phyloP scores from a whole-genome alignment of 78 protist genomes.

The Dictyostelium purpureum region DNA sequence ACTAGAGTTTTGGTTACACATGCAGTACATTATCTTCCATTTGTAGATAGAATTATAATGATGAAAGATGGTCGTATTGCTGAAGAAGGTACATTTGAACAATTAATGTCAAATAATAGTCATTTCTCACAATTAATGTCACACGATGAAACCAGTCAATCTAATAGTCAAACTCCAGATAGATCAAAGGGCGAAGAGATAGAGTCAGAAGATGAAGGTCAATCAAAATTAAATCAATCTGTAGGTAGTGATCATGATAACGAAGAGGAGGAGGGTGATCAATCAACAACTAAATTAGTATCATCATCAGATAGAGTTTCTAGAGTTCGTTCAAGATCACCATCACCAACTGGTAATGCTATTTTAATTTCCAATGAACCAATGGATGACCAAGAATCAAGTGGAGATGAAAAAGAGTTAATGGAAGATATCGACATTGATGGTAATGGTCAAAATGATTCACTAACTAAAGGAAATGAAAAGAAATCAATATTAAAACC shows the following conservation, averaged over 20 bases:
- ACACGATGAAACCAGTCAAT: constrained; percentile 14
- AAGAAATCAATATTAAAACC: neutral
- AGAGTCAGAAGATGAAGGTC: neutral
- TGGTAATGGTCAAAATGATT: neutral
- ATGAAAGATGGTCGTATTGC: constrained; percentile 86
- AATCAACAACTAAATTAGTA: too few species aligned
- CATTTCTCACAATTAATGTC: constrained; percentile 55
- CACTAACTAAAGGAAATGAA: neutral
- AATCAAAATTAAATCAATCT: too few species aligned
- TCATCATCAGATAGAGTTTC: neutral
- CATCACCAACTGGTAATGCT: neutral
- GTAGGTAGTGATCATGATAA: neutral
- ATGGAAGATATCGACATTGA: constrained; percentile 50
- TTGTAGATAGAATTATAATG: constrained; percentile 75
- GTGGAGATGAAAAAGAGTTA: neutral
- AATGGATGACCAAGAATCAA: neutral
- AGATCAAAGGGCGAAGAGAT: neutral
- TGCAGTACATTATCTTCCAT: constrained; percentile 72
- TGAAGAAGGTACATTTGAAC: constrained; percentile 75
- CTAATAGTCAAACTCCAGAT: neutral
- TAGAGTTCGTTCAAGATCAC: neutral
- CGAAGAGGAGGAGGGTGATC: neutral
- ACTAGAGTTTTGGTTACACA: constrained; percentile 92
- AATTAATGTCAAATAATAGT: constrained; percentile 52
- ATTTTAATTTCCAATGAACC: neutral